These are phyloP conservation scores for Kregervanrija delftensis DNA, from an alignment of 805 yeast species.

Conservation along the genomic window DNA sequence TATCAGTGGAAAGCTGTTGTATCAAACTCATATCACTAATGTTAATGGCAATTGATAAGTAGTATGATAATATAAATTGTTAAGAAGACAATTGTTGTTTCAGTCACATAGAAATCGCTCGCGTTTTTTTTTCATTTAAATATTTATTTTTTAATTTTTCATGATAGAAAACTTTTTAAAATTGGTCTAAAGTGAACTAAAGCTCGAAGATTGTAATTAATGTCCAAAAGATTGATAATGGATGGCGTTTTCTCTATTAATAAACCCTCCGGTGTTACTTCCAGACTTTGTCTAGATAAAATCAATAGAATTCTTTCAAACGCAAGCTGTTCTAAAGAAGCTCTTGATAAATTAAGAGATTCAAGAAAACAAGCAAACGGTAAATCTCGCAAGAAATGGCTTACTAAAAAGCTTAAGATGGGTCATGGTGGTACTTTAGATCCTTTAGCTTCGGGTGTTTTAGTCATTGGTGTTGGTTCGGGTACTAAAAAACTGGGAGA, in stretches of 20 bases:
- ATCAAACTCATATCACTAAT: slow-evolving; percentile 33
- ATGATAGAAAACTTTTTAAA: background rate
- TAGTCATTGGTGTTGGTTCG: slow-evolving; percentile 83
- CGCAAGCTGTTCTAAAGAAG: slow-evolving; percentile 49
- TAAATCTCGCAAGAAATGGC: slow-evolving; percentile 50
- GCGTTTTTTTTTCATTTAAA: background rate
- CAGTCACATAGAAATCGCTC: background rate
- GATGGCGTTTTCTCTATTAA: slow-evolving; percentile 90
- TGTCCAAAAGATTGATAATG: slow-evolving; percentile 35
- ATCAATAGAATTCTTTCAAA: slow-evolving; percentile 57
- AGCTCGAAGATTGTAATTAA: background rate
- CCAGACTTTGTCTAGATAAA: slow-evolving; percentile 64
- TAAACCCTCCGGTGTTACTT: slow-evolving; percentile 81
- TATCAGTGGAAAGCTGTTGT: slow-evolving; percentile 48
- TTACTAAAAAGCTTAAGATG: slow-evolving; percentile 42
- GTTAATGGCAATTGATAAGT: background rate
- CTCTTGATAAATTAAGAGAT: slow-evolving; percentile 43
- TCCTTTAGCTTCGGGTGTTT: slow-evolving; percentile 91
- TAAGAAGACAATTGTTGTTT: background rate
- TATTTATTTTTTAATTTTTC: background rate
- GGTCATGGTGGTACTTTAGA: slow-evolving; percentile 99
- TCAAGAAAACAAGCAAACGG: slow-evolving; percentile 37
- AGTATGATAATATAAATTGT: background rate
- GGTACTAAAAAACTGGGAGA: slow-evolving; percentile 80
- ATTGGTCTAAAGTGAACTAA: background rate